A percentile compares a stretch with the other conserved stretches of the same genome.
Conservation (phyloP, 148 eudicot genomes). For the Cornus controversa region DNA sequence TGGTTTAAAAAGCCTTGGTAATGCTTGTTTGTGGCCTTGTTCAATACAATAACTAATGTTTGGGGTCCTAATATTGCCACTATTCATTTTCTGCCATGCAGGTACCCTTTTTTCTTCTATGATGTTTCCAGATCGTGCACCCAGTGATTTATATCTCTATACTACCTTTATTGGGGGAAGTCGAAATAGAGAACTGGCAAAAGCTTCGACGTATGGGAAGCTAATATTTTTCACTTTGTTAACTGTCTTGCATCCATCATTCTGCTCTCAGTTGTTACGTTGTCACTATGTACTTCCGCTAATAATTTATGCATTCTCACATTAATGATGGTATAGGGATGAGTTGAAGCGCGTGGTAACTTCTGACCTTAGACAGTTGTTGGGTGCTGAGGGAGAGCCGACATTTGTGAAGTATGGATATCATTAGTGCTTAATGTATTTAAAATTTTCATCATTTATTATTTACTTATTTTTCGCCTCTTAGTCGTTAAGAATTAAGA, state of each 20-base stretch:
- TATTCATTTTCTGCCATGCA: conserved; percentile 27
- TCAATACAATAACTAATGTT: neutral
- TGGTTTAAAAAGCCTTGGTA: conserved; percentile 91
- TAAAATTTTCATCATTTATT: neutral
- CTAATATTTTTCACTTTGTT: conserved; percentile 2
- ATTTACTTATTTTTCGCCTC: neutral
- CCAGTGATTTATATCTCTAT: conserved; percentile 71
- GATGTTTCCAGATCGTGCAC: conserved; percentile 99
- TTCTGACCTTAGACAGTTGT: conserved; percentile 30
- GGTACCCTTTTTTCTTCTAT: conserved; percentile 95
- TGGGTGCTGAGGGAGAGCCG: conserved; percentile 32
- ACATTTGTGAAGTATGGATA: conserved; percentile 49
- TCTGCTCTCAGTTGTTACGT: neutral
- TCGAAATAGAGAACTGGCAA: conserved; percentile 83
- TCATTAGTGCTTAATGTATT: neutral
- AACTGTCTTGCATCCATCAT: neutral
- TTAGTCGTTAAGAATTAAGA: neutral
- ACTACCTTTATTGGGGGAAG: conserved; percentile 98
- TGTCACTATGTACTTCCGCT: neutral
- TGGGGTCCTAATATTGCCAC: neutral
- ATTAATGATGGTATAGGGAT: conserved; percentile 42
- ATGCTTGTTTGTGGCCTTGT: conserved; percentile 14
- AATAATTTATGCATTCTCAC: neutral
- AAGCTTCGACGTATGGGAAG: conserved; percentile 70
- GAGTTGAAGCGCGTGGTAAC: conserved; percentile 60